Base-by-base conservation (phyloP, 805 yeast species). In the Yarrowia porcina region DNA sequence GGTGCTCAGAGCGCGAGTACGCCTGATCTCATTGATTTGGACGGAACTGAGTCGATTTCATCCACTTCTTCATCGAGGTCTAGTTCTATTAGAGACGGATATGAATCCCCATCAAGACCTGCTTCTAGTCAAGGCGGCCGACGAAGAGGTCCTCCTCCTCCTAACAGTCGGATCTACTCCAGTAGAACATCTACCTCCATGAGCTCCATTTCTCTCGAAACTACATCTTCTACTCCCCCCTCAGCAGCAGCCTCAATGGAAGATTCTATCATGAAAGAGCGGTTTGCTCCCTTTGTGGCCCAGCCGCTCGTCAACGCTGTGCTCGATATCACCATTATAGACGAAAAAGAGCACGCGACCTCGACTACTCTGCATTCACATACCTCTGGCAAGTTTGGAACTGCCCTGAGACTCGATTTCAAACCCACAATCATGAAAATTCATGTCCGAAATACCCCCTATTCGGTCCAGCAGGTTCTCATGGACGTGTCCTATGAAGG, bases 271-370 rank as follows among this genome's bases (percentile, higher is more conserved):
- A 76, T 91, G 36, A 82, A 80, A 65, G 85, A 84, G 47, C 76
- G 97, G 65, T 77, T 91, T 64, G 79, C 85, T 11, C 85, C 86
- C 3, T 88, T 92, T 65, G 79, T 90, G 57, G 86, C 91, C 0
- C 79, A 87, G 57, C 81, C 87, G 4, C 77, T 91, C 11, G 81
- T 90, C 1, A 78, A 78, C 62, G 79, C 88, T 5, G 74, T 75
- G 0, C 75, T 90, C 15, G 80, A 81, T 1, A 73, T 89, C 9
- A 87, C 88, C 4, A 80, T 89, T 0, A 77, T 77, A 3, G 75
- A 67, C 17, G 66, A 74, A 1, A 71, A 72, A 11, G 72, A 73
- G 4, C 35, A 72, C 8, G 69, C 69, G 67, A 70, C 73, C 9
- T 36, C 42, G 39, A 45, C 54, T 3, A 59, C 63, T 11, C 32